Base-by-base conservation (phyloP, 306 rosid species). In the Pyrus communis region DNA sequence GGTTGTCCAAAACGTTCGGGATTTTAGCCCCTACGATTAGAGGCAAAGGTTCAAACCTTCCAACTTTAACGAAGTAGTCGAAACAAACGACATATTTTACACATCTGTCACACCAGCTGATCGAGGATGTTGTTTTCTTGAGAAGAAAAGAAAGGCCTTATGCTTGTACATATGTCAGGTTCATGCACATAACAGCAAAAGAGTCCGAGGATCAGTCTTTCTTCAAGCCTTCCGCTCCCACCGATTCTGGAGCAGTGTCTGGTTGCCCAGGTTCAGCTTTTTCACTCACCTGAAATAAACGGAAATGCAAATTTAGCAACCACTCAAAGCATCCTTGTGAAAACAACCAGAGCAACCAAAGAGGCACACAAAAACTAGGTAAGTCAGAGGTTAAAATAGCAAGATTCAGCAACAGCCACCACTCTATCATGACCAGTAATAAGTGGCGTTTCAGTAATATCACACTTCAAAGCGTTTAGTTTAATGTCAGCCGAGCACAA, bases 211-310 rank as follows among this genome's bases (percentile, higher is more conserved):
- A 63, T 87, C 84, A 93, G 63, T 93, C 97, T 71, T 78, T 79
- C 88, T 93, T 93, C 71, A 78, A 72, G 70, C 82, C 83, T 22
- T 25, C 82, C 15, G 67, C 83, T 70, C 73, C 83, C 46, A 33
- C 86, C 2, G 83, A 25, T 78, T 85, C 84, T 7, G 82, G 70
- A 57, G 58, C 54, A 69, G 84, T 67, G 64, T 79, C 86, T 46
- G 70, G 66, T 51, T 73, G 78, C 71, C 62, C 68, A 43, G 84
- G 79, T 77, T 80, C 89, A 79, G 68, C 74, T 49, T 79, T 77
- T 71, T 82, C 89, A 64, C 72, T 87, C 55, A 67, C 89, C 94
- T 90, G 89, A 66, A 63, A 82, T 75, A 80, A 83, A 80, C 42
- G 43, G 67, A 73, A 75, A 76, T 30, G 67, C 4, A 27, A 80